These are phyloP conservation scores for Quercus tomentella DNA, from an alignment of 331 rosid species.

Conservation along the genomic window DNA sequence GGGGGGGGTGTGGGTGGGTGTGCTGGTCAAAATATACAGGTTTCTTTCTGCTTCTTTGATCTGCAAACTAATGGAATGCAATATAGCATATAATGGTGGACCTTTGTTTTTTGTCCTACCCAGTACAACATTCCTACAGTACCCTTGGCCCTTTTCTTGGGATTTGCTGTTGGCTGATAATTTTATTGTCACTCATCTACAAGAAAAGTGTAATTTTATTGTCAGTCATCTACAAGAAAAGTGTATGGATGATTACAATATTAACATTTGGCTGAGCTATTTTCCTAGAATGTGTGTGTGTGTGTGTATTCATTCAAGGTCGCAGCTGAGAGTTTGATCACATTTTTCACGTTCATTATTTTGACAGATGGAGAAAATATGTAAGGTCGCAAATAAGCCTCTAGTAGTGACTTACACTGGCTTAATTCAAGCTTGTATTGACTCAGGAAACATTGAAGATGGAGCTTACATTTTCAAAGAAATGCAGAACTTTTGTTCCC, in stretches of 20 bases:
- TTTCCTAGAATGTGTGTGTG: too few relatives aligned
- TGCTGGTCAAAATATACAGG: too few relatives aligned
- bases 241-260: neutral
- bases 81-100: neutral
- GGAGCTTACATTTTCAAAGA: constrained; percentile 67
- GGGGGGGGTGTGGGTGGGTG: too few relatives aligned
- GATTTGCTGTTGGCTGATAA: neutral
- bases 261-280: too few relatives aligned
- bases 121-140: neutral
- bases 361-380: constrained; percentile 81
- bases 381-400: constrained; percentile 90
- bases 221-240: neutral
- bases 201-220: neutral
- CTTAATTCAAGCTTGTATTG: constrained; percentile 81
- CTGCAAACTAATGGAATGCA: neutral
- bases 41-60: too few relatives aligned
- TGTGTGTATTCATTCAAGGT: neutral
- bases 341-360: constrained; percentile 11
- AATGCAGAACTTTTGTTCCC: constrained; percentile 76
- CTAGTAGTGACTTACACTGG: constrained; percentile 96
- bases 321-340: constrained; percentile 12
- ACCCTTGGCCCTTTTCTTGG: neutral
- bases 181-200: neutral
- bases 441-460: constrained; percentile 52
- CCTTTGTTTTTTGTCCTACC: neutral